Conservation (phyloP, 257 asterid species). For the Parsonsia alboflavescens region DNA sequence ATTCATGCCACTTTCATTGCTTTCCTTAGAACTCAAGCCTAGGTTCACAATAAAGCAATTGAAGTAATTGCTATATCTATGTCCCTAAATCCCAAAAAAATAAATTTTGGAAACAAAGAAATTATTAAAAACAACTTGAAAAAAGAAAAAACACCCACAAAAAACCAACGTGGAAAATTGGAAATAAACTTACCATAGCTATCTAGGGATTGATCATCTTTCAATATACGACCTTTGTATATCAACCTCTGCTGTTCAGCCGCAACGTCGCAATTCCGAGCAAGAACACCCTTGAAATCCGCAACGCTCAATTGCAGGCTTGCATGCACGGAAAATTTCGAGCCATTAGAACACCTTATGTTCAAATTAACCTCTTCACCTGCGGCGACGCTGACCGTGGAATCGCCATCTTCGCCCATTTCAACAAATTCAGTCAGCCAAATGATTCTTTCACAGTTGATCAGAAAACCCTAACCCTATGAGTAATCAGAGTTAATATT, state of each 20-base stretch:
- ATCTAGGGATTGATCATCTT: constrained; percentile 52
- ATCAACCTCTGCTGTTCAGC: constrained; percentile 57
- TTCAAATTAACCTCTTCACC: constrained; percentile 48
- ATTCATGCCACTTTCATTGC: neutral
- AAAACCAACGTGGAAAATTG: neutral
- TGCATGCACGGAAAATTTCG: constrained; percentile 51
- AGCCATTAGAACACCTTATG: constrained; percentile 58
- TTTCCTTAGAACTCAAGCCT: neutral
- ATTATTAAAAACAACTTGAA: neutral
- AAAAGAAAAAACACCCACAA: too few species aligned
- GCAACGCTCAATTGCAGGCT: constrained; percentile 48
- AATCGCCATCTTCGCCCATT: constrained; percentile 40
- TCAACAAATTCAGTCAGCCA: constrained; percentile 6
- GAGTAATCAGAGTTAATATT: neutral
- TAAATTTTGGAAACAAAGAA: neutral
- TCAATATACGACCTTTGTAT: constrained; percentile 59
- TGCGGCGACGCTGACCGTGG: constrained; percentile 6
- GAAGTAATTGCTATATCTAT: too few species aligned
- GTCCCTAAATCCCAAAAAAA: neutral
- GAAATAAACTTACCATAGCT: constrained; percentile 32
- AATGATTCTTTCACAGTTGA: constrained; percentile 10
- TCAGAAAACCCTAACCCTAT: constrained; percentile 3
- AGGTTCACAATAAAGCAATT: neutral
- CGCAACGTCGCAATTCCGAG: constrained; percentile 49
- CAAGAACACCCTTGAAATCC: constrained; percentile 49